Conservation (phyloP, 352 stramenopile genomes). For the Phytopythium delawarense region DNA sequence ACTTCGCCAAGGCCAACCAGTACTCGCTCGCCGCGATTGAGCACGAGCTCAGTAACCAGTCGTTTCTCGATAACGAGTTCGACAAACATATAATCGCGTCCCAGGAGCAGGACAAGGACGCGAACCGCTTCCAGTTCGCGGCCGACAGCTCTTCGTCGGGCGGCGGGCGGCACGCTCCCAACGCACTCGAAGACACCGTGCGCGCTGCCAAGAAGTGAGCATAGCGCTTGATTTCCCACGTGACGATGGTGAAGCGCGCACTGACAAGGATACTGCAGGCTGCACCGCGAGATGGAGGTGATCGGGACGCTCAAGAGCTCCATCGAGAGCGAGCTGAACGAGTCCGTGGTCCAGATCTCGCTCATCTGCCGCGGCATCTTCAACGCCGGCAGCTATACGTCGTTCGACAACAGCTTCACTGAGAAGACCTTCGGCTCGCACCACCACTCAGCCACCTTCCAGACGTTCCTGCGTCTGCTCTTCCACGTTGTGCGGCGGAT, state of each 20-base stretch:
- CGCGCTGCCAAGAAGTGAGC: conserved; percentile 65
- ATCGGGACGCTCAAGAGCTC: conserved; percentile 71
- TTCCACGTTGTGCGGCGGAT: conserved; percentile 64
- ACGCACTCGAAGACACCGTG: conserved; percentile 48
- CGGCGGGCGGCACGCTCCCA: conserved; percentile 15
- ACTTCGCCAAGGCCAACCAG: conserved; percentile 59
- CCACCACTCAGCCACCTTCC: conserved; percentile 61
- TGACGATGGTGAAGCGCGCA: neutral
- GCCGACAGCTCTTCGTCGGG: neutral
- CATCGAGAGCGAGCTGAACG: conserved; percentile 58
- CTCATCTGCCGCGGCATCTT: conserved; percentile 70
- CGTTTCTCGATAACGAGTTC: conserved; percentile 54
- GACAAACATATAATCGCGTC: conserved; percentile 44
- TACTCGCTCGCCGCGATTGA: conserved; percentile 67
- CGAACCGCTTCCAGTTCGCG: conserved; percentile 5
- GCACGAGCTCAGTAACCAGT: conserved; percentile 63
- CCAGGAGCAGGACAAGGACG: conserved; percentile 21
- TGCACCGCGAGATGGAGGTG: conserved; percentile 73
- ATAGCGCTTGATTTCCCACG: neutral
- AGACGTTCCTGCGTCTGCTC: conserved; percentile 61
- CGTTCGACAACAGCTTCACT: conserved; percentile 70
- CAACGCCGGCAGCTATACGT: conserved; percentile 72
- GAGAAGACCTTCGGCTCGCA: conserved; percentile 68
- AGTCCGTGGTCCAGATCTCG: conserved; percentile 56
- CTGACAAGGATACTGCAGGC: conserved; percentile 21